Evolutionary conservation across 768 basidiomycete species (phyloP), one percentile per base, ranked within the genome.

Genomic region (Suillus fuscotomentosus): DNA sequence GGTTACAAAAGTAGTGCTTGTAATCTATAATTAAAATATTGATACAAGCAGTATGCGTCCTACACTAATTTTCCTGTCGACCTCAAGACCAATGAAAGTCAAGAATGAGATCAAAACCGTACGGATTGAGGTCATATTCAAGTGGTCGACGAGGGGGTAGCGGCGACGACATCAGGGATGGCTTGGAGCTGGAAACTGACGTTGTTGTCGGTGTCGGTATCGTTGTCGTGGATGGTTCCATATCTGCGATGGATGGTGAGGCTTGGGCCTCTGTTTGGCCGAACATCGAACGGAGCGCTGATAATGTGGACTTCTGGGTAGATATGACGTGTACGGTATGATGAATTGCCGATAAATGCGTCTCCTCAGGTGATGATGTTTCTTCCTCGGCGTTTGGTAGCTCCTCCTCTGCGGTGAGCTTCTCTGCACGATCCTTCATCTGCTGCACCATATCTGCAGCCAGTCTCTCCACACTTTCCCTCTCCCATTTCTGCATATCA

Each of bases 401-500:
- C 45, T 65, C 7, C 64, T 80, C 78, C 48, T 2, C 17, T 51
- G 56, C 48, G 3, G 2, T 41, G 10, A 63, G 55, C 20, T 56
- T 63, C 72, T 80, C 64, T 78, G 63, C 59, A 34, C 66, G 69
- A 36, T 66, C 65, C 38, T 71, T 72, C 67, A 71, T 69, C 60
- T 74, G 68, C 54, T 64, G 69, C 65, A 81, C 76, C 60, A 82
- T 72, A 51, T 74, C 73, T 45, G 71, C 73, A 66, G 76, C 75
- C 41, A 79, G 71, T 56, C 79, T 81, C 63, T 83, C 77, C 15
- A 94, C 81, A 69, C 89, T 91, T 63, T 82, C 74, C 66, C 76
- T 74, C 71, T 94, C 92, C 92, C 92, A 95, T 55, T 81, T 81
- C 39, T 89, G 85, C 55, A 88, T 79, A 67, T 94, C 89, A 76